Evolutionary conservation across 2,329 filamentous ascomycete species (phyloP), one percentile per base, ranked within the genome.

Genomic region (Chaetomiaceae sp.): DNA sequence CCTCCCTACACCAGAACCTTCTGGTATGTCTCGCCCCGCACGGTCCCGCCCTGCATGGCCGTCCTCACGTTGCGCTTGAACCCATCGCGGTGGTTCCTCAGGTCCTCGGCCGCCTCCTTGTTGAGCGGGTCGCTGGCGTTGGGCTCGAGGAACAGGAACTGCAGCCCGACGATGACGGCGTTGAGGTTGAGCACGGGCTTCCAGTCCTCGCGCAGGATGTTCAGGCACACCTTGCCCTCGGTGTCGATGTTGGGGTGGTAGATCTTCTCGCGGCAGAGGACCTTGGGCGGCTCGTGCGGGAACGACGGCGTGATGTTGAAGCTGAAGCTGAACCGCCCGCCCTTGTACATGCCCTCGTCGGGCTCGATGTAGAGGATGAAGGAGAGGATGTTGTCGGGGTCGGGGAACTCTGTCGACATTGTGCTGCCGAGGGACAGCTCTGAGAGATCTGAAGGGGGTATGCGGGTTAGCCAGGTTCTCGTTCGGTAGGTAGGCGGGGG

Each of bases 161-260:
- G 89, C 66, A 99, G 73, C 37, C 93, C 93, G 47, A 97, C 90
- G 60, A 99, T 93, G 35, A 97, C 90, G 14, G 93, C 91, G 66
- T 97, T 96, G 67, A 99, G 70, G 68, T 97, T 97, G 66, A 99
- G 73, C 39, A 99, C 93, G 0, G 93, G 93, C 76, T 97, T 99
- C 93, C 93, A 99, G 73, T 99, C 93, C 73, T 99, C 93, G 55
- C 93, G 78, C 64, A 99, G 71, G 63, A 99, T 99, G 69, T 99
- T 99, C 65, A 99, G 73, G 74, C 93, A 99, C 56, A 99, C 91
- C 67, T 99, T 99, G 61, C 93, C 93, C 68, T 97, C 89, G 35
- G 96, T 79, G 65, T 99, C 93, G 67, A 99, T 99, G 70, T 99
- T 99, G 5, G 93, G 93, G 68, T 99, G 93, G 73, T 99, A 99